A percentile compares a stretch with the other conserved stretches of the same genome.
These are phyloP conservation scores for Linaria vulgaris DNA, from an alignment of 257 asterid genomes.

Conservation along the genomic window DNA sequence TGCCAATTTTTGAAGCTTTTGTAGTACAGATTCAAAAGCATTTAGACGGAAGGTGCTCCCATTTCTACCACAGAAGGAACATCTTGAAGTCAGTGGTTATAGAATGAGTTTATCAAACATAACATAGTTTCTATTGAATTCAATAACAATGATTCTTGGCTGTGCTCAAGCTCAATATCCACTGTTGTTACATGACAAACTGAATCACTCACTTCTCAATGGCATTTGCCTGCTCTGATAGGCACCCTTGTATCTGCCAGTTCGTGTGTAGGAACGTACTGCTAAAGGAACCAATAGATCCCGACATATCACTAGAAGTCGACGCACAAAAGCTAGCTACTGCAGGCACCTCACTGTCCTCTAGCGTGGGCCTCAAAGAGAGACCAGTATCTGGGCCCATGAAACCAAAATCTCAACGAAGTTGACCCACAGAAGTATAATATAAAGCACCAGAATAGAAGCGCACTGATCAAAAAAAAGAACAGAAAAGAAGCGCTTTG, in stretches of 20 bases:
- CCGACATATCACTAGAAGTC: constrained; percentile 37
- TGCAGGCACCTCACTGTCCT: constrained; percentile 34
- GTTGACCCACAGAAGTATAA: constrained; percentile 15
- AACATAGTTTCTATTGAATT: neutral
- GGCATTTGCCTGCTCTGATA: constrained; percentile 72
- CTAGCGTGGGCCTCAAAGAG: constrained; percentile 40
- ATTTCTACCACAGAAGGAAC: constrained; percentile 41
- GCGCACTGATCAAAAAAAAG: constrained; percentile 8
- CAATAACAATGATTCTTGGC: neutral
- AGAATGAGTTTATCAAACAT: constrained; percentile 14
- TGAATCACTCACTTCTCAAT: constrained; percentile 69
- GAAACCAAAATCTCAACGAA: constrained; percentile 26
- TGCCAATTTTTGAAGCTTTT: constrained; percentile 80
- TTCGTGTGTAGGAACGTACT: constrained; percentile 77
- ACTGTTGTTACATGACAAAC: neutral
- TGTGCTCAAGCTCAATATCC: neutral
- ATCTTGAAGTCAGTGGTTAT: constrained; percentile 1
- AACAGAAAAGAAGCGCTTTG: too few relatives aligned
- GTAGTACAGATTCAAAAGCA: constrained; percentile 68
- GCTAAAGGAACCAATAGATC: constrained; percentile 37
- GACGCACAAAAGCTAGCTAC: constrained; percentile 37
- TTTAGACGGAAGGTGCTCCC: constrained; percentile 74
- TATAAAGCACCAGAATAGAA: constrained; percentile 23
- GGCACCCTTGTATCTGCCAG: constrained; percentile 95
- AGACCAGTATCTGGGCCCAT: constrained; percentile 42